Base-by-base conservation (phyloP, 108 stramenopile genomes). In the Mayamaea pseudoterrestris region DNA sequence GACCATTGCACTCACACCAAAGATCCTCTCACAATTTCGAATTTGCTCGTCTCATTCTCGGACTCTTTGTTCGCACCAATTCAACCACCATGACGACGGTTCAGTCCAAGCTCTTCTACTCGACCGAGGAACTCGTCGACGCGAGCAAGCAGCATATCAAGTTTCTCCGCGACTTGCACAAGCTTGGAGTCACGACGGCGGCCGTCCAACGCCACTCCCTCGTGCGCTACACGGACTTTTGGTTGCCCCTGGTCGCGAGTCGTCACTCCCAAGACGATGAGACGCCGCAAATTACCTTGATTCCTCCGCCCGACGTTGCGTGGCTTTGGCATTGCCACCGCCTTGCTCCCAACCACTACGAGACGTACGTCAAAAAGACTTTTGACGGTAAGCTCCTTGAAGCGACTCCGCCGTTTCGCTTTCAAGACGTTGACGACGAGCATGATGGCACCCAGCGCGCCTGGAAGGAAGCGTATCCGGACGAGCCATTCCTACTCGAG, bases 251-350 rank as follows among this genome's bases (percentile, higher is more conserved):
- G 12, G 28, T 68, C 27, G 58, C 57, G 3, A 27, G 21, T 16
- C 31, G 24, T 4, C 27, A 47, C 29, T 17, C n/a, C 47, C 30
- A 32, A 3, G 5, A 21, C 13, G 1, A 41, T 1, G 16, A 17
- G 28, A 35, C 17, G 8, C 8, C 45, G 5, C 16, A 6, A 9
- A 18, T 35, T 5, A 27, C 30, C n/a, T 29, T 72, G 2, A 50
- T 75, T 18, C 76, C 76, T 26, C 68, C 76, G 17, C 24, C 50
- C 5, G 76, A 78, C 51, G 52, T 73, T 8, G 76, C 71, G 0
- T 78, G 76, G 76, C 39, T 73, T 29, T 78, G 68, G 68, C 76
- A 78, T 43, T 78, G 76, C 35, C 76, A 78, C 56, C 76, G 76
- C 3, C 40, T 78, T 21, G 71, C 76, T 7, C 76, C 71, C 4